These are phyloP conservation scores for Mycena maculata DNA, from an alignment of 768 basidiomycete genomes.

Conservation along the genomic window DNA sequence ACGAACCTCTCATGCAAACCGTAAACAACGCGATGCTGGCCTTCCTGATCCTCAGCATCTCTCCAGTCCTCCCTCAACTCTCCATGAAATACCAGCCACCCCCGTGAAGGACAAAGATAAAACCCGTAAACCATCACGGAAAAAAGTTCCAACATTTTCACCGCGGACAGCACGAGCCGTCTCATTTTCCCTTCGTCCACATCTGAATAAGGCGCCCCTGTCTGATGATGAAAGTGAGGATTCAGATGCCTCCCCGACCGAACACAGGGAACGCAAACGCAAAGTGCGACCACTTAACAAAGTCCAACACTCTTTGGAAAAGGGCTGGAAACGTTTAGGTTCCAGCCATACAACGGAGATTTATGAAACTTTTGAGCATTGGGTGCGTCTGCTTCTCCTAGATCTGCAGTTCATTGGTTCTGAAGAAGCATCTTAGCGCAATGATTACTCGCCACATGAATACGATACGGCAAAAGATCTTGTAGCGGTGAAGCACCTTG, in stretches of 20 bases:
- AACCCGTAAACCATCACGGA: no score
- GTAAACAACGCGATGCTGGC: neutral
- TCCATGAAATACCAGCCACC: neutral
- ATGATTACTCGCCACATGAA: neutral
- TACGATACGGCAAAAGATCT: neutral
- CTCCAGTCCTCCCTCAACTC: neutral
- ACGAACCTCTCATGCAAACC: neutral
- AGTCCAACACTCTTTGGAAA: neutral
- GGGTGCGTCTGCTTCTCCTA: neutral
- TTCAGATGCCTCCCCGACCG: neutral
- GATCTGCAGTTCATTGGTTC: neutral
- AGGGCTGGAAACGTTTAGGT: neutral
- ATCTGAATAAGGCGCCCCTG: neutral
- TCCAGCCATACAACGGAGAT: neutral
- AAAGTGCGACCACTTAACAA: constrained; percentile 1
- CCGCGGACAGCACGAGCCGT: neutral
- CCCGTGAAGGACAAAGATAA: no score
- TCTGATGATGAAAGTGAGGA: neutral
- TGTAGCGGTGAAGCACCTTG: neutral
- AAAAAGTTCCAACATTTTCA: constrained; percentile 5
- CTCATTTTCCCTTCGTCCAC: neutral
- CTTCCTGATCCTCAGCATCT: neutral
- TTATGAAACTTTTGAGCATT: constrained; percentile 3
- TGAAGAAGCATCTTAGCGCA: neutral
- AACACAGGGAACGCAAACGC: neutral